Evolutionary conservation across 345 rosid species (phyloP), one percentile per base, ranked within the genome.

Genomic region (Dipteronia sinensis): DNA sequence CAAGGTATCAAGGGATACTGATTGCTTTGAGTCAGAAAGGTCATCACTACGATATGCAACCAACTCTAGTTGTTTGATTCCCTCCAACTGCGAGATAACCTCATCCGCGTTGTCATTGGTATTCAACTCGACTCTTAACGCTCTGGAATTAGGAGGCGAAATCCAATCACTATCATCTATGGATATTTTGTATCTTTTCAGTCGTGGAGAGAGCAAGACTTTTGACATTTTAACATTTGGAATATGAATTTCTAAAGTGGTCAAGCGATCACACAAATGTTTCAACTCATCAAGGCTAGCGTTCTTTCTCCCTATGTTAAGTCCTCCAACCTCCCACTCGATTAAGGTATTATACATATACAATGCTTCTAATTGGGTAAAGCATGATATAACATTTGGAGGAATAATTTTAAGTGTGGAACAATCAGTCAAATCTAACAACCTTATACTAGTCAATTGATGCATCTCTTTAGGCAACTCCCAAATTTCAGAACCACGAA

Each of bases 381-480:
- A 73, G 25, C 70, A 10, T 53, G 81, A 63, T 3, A 77, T n/a
- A 29, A 80, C 69, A 47, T 67, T 67, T 4, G 70, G 25, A 7
- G 81, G 66, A 76, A 77, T 69, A 0, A 72, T 64, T 17, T 34
- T 53, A 2, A 83, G 73, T 8, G 40, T 23, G 12, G 31, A 10
- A 65, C 78, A 79, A 17, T 58, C 0, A 2, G 46, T 73, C 65
- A 83, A 76, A 71, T 83, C 78, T n/a, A 83, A 51, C 22, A 76
- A n/a, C 42, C 55, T 64, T 20, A 79, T 59, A 6, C 49, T 16
- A 8, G 69, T 62, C 71, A 83, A 29, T 0, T 73, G 4, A 38
- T 62, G 38, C 0, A 79, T 6, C 12, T 69, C 78, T 69, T 9
- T 4, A 0, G 83, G 77, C 64, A 83, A 22, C 7, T 12, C 15